These are phyloP conservation scores for Actinomortierella ambigua DNA, from an alignment of 371 early-diverging fungal species.

Conservation along the genomic window DNA sequence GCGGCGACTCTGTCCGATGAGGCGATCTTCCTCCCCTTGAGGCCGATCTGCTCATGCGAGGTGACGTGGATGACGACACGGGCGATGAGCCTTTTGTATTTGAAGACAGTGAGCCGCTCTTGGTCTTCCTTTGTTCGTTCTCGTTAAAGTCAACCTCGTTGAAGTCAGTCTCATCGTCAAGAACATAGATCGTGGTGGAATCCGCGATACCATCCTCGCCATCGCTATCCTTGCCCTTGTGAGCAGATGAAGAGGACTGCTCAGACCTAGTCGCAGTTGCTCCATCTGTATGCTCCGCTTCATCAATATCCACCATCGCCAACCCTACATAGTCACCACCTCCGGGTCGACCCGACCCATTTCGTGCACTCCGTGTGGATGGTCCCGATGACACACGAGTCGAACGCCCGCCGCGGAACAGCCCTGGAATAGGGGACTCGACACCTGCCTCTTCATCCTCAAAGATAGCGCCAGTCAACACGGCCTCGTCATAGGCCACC, in stretches of 20 bases:
- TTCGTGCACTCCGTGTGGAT: no score
- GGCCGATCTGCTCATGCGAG: no score
- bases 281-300: constrained; percentile 18
- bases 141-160: background rate
- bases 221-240: background rate
- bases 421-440: constrained; percentile 6
- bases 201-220: no score
- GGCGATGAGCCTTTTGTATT: no score
- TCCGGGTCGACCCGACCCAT: constrained; percentile 8
- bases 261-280: background rate
- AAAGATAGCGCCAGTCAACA: constrained; percentile 35
- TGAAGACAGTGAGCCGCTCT: background rate
- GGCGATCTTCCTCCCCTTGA: no score
- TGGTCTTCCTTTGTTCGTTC: no score
- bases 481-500: constrained; percentile 41
- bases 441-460: constrained; percentile 14
- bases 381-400: constrained; percentile 6
- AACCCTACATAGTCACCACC: constrained; percentile 29
- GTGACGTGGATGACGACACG: no score
- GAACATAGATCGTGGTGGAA: constrained; percentile 3
- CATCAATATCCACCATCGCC: constrained; percentile 39
- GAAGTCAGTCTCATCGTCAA: constrained; percentile 7
- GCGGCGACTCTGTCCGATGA: no score
- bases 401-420: constrained; percentile 5
- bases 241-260: background rate